These are phyloP conservation scores for Aspergillus fijiensis DNA, from an alignment of 2,329 filamentous ascomycete species.

Conservation along the genomic window DNA sequence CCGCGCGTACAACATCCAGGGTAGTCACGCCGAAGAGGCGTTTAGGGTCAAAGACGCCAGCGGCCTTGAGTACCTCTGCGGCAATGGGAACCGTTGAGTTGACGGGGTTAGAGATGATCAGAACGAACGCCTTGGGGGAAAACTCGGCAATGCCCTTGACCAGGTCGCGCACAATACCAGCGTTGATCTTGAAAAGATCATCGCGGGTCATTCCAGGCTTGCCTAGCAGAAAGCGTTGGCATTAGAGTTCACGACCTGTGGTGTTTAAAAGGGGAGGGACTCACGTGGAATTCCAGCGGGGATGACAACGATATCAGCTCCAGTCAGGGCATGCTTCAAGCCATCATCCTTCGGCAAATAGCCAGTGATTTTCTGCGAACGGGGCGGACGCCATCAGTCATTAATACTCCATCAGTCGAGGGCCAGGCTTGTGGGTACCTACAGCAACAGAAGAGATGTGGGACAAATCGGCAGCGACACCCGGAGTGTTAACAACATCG, in stretches of 20 bases:
- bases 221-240: slow-evolving; percentile 54
- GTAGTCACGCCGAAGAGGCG: slow-evolving; percentile 98
- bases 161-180: slow-evolving; percentile 92
- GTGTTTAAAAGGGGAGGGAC: slow-evolving; percentile 35
- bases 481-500: slow-evolving; percentile 98
- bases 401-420: not conserved
- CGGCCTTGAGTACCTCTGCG: slow-evolving; percentile 92
- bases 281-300: slow-evolving; percentile 95
- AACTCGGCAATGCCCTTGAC: slow-evolving; percentile 84
- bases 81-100: slow-evolving; percentile 98
- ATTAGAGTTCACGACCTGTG: not conserved
- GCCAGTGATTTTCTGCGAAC: slow-evolving; percentile 74
- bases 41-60: slow-evolving; percentile 90
- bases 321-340: slow-evolving; percentile 82
- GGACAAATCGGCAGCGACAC: slow-evolving; percentile 92
- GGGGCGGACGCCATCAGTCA: slow-evolving; percentile 18
- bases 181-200: slow-evolving; percentile 99
- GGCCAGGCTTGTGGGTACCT: slow-evolving; percentile 44
- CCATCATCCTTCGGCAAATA: slow-evolving; percentile 85
- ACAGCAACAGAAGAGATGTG: slow-evolving; percentile 91
- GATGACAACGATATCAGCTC: slow-evolving; percentile 94
- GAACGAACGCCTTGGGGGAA: slow-evolving; percentile 87
- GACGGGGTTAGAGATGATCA: slow-evolving; percentile 99
- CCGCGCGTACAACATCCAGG: slow-evolving; percentile 94
- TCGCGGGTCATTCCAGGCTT: slow-evolving; percentile 99